Base-by-base conservation (phyloP, 116 monocot genomes). In the Posidonia oceanica region DNA sequence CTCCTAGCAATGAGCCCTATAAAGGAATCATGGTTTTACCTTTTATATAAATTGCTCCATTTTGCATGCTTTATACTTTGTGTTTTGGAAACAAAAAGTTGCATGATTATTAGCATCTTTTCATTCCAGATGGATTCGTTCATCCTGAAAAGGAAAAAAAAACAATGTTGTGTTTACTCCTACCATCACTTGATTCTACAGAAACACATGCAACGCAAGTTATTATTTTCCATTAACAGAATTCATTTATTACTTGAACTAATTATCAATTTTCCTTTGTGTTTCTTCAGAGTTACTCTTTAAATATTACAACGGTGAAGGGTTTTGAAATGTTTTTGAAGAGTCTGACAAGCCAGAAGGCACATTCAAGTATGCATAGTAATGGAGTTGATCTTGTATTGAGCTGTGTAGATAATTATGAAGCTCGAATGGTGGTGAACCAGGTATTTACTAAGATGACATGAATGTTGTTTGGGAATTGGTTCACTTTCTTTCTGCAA, bases 361-460 rank as follows among this genome's bases (percentile, higher is more conserved):
- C 65, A 53, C 55, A 48, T 61, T 70, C 78, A 59, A 58, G 66
- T 69, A 78, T 58, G 48, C 54, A 62, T 60, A 69, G 65, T 53
- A 87, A 72, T 61, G 91, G 91, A 77, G 88, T 95, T 76, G 91
- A 95, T 81, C 95, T 95, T 80, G 84, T 95, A 39, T 69, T 95
- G 72, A 91, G 95, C 66, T 95, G 95, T 80, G 95, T 95, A 39
- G 95, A 95, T 83, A 95, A 95, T 66, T 95, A 95, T 76, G 95
- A 95, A 75, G 95, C 95, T 75, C 88, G 95, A 52, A 95, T 95
- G 95, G 91, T 88, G 36, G 91, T 95, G 21, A 95, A 95, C 64
- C 91, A 95, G 91, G 95, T 95, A 38, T 37, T 29, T 53, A 41
- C 2, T 64, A 54, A 8, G 5, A 29, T 54, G 29, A 6, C 22